Conservation (phyloP, 768 basidiomycete species). For the Tubosaeta sp. region DNA sequence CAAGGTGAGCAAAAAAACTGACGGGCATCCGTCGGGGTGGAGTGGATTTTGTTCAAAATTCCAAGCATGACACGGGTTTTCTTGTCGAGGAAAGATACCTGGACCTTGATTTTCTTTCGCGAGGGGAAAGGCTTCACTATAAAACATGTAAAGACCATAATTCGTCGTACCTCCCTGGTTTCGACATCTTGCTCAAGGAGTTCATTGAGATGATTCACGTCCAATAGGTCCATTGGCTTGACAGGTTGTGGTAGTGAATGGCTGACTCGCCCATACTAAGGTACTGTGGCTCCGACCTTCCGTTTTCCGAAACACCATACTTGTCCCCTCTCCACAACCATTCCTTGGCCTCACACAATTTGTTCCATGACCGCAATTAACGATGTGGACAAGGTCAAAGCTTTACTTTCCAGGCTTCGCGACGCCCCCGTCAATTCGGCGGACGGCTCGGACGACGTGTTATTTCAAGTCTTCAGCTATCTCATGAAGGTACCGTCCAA, state of each 20-base stretch:
- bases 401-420: constrained; percentile 51
- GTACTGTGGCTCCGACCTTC: constrained; percentile 5
- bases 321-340: background rate
- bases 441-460: constrained; percentile 43
- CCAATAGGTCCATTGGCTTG: constrained; percentile 48
- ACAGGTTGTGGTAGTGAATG: background rate
- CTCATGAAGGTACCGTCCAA: constrained; percentile 45
- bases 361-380: constrained; percentile 23
- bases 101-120: constrained; percentile 73
- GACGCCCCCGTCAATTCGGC: constrained; percentile 53
- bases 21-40: constrained; percentile 61
- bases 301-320: constrained; percentile 12
- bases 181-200: constrained; percentile 62
- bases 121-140: background rate
- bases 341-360: background rate
- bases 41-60: constrained; percentile 75
- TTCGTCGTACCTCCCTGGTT: constrained; percentile 53
- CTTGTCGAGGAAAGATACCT: constrained; percentile 71
- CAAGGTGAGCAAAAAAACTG: constrained; percentile 23
- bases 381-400: constrained; percentile 38
- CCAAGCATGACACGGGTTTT: constrained; percentile 69
- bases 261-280: constrained; percentile 2
- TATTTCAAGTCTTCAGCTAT: constrained; percentile 49
- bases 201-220: constrained; percentile 53
- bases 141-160: background rate